A percentile compares a stretch with the other conserved stretches of the same genome.
phyloP scores from a whole-genome alignment of 1,284 basidiomycete species.

The Moesziomyces sp. region DNA sequence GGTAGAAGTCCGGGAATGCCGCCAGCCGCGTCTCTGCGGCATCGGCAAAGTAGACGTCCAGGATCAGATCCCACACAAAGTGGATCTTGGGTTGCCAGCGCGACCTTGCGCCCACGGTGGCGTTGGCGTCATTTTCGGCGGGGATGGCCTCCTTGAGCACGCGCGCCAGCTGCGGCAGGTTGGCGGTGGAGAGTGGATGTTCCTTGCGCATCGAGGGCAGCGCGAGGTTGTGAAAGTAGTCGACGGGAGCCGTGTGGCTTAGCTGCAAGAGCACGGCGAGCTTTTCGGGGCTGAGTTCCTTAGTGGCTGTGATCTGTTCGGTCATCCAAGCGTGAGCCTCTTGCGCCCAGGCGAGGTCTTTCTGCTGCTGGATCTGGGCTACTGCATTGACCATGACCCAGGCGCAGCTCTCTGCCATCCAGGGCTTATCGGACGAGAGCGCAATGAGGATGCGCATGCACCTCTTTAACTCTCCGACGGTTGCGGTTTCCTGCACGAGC shows the following conservation, averaged over 20 bases:
- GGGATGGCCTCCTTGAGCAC: conserved; percentile 71
- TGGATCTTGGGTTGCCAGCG: conserved; percentile 89
- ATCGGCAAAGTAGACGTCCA: conserved; percentile 78
- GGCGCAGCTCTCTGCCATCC: conserved; percentile 91
- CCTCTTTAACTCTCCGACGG: conserved; percentile 74
- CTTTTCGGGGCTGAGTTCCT: conserved; percentile 86
- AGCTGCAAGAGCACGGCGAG: conserved; percentile 82
- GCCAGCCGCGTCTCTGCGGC: conserved; percentile 70
- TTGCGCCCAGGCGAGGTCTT: conserved; percentile 36
- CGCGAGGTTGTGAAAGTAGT: conserved; percentile 39
- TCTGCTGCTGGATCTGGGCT: conserved; percentile 20
- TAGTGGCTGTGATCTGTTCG: conserved; percentile 52
- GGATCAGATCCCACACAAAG: conserved; percentile 87
- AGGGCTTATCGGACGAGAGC: conserved; percentile 84
- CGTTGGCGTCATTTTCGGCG: conserved; percentile 72
- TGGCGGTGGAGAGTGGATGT: conserved; percentile 76
- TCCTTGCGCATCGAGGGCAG: conserved; percentile 75
- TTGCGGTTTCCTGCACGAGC: conserved; percentile 76
- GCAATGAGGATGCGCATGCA: conserved; percentile 76
- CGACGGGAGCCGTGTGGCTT: conserved; percentile 28
- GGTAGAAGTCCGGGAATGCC: conserved; percentile 89
- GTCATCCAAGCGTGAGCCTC: conserved; percentile 48
- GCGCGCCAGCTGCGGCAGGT: conserved; percentile 77
- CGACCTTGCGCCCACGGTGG: conserved; percentile 58
- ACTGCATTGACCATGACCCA: conserved; percentile 73